Percentiles rank a stretch among this genome's conserved stretches.
Conservation (phyloP, 1,284 basidiomycete species). For the Moesziomyces parantarcticus region DNA sequence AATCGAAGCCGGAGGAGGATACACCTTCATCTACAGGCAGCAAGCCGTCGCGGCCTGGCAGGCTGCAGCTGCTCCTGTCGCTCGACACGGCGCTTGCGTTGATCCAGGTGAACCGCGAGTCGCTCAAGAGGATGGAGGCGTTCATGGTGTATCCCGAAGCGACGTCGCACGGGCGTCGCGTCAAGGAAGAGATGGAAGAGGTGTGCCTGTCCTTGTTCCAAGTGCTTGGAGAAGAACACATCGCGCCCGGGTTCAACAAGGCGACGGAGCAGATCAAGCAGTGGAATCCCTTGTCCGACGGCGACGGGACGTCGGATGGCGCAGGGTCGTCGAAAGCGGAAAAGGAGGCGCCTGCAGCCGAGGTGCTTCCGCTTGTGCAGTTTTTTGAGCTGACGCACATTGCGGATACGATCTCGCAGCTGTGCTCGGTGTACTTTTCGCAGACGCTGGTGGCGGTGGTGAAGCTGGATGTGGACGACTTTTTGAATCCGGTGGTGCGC, state of each 20-base stretch:
- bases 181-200: constrained; percentile 80
- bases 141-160: constrained; percentile 80
- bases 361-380: constrained; percentile 88
- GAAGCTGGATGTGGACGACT: constrained; percentile 77
- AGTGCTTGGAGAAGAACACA: constrained; percentile 81
- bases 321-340: not conserved
- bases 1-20: not conserved
- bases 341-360: constrained; percentile 69
- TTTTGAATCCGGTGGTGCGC: constrained; percentile 89
- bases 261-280: constrained; percentile 67
- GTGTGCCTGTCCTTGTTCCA: constrained; percentile 86
- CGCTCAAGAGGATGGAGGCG: constrained; percentile 89
- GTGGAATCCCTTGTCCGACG: constrained; percentile 44
- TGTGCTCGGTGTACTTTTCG: constrained; percentile 97
- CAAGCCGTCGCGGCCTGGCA: constrained; percentile 1
- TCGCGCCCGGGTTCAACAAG: constrained; percentile 86
- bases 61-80: constrained; percentile 77
- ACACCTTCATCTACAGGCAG: too few species aligned
- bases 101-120: constrained; percentile 89
- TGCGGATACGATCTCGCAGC: constrained; percentile 95
- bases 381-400: constrained; percentile 98
- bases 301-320: constrained; percentile 4
- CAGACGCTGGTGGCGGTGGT: constrained; percentile 76
- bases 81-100: constrained; percentile 90
- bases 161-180: constrained; percentile 71